Evolutionary conservation across 164 flowering plant genomes (phyloP).

Genomic region (Piper betle): DNA sequence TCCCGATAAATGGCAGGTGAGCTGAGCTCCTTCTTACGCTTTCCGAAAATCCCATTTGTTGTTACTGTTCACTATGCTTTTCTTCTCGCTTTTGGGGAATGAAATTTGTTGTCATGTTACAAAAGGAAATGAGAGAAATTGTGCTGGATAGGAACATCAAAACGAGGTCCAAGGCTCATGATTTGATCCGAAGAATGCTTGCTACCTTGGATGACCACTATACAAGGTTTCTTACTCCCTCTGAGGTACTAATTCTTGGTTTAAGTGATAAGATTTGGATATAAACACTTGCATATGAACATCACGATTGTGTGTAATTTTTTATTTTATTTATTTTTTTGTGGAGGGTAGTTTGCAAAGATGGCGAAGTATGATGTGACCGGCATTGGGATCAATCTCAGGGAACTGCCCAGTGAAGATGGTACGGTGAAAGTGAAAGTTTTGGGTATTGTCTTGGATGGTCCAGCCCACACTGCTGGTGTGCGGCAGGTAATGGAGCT

Average conservation of each 20-base stretch:
- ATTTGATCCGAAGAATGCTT: constrained; percentile 57
- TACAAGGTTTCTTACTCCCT: constrained; percentile 80
- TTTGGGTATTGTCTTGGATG: constrained; percentile 75
- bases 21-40: background rate
- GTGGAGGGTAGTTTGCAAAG: constrained; percentile 69
- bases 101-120: constrained; percentile 3
- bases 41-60: too few species aligned
- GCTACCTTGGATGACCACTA: constrained; percentile 82
- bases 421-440: constrained; percentile 70
- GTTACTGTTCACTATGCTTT: too few species aligned
- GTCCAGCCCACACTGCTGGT: constrained; percentile 89
- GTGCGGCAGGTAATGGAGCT: constrained; percentile 61
- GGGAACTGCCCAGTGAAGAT: constrained; percentile 62
- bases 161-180: constrained; percentile 80
- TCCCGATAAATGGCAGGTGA: constrained; percentile 69
- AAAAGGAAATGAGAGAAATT: constrained; percentile 51
- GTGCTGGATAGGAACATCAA: constrained; percentile 36
- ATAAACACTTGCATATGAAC: background rate
- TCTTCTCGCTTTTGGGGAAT: too few species aligned
- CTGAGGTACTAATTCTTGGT: constrained; percentile 37
- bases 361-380: constrained; percentile 92
- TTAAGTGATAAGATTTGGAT: background rate
- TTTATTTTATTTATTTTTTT: constrained; percentile 26
- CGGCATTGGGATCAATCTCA: constrained; percentile 88
- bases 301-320: constrained; percentile 16